Conservation (phyloP, 345 rosid genomes). For the Dovyalis caffra region DNA sequence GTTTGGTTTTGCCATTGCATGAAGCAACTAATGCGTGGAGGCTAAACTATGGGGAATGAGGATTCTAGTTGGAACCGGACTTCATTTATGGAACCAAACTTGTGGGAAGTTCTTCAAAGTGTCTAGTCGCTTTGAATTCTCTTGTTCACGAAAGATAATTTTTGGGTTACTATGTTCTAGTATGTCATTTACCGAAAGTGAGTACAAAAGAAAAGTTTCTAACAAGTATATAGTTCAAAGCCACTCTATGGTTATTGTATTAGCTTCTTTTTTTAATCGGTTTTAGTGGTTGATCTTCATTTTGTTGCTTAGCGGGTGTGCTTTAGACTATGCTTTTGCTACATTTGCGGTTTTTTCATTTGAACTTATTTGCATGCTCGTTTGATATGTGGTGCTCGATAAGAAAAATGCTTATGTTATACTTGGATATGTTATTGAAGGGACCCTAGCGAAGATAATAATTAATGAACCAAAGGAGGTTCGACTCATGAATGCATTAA, state of each 20-base stretch:
- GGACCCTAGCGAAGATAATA: no score
- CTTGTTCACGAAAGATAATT: neutral
- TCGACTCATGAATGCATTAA: no score
- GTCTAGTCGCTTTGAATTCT: neutral
- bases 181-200: neutral
- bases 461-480: no score
- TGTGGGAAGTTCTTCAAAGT: neutral
- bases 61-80: neutral
- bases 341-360: slow-evolving; percentile 7
- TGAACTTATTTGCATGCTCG: slow-evolving; percentile 16
- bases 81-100: no score
- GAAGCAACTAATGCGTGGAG: no score
- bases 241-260: neutral
- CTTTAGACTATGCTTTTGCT: neutral
- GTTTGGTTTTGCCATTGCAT: no score
- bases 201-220: neutral
- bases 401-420: no score
- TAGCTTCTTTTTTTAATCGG: neutral
- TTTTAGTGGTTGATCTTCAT: neutral
- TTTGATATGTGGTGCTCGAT: no score
- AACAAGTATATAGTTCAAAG: neutral
- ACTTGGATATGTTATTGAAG: no score
- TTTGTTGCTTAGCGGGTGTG: neutral
- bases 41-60: neutral
- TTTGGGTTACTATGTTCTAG: neutral